A percentile compares a stretch with the other conserved stretches of the same genome.
Conservation (phyloP, 2,329 filamentous ascomycete species). For the Ploettnerulaceae sp. region DNA sequence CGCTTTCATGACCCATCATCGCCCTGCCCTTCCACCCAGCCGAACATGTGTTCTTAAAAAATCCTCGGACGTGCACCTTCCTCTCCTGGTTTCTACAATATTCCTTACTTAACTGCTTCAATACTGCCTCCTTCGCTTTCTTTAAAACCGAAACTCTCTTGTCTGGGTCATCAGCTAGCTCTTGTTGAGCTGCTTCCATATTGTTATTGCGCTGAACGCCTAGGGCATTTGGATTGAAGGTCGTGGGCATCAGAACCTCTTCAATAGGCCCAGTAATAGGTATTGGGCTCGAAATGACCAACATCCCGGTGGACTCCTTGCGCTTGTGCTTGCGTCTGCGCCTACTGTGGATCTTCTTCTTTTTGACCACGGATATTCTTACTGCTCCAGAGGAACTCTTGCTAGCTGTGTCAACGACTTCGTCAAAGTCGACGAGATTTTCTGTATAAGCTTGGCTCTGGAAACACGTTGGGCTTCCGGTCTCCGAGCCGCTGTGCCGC, state of each 20-base stretch:
- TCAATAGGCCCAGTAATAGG: slow-evolving; percentile 22
- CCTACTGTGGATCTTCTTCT: slow-evolving; percentile 36
- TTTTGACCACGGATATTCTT: slow-evolving; percentile 37
- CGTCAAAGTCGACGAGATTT: slow-evolving; percentile 24
- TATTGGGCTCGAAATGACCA: slow-evolving; percentile 27
- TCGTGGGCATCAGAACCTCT: slow-evolving; percentile 49
- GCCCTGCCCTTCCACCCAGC: slow-evolving; percentile 21
- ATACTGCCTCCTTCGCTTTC: slow-evolving; percentile 55
- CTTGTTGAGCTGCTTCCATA: slow-evolving; percentile 50
- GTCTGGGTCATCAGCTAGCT: slow-evolving; percentile 52
- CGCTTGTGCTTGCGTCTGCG: slow-evolving; percentile 34
- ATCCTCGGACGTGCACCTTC: slow-evolving; percentile 22
- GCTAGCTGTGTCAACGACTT: slow-evolving; percentile 23
- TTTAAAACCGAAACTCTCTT: slow-evolving; percentile 51
- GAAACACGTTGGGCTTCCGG: slow-evolving; percentile 21
- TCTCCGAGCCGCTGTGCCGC: slow-evolving; percentile 35
- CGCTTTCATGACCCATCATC: slow-evolving; percentile 42
- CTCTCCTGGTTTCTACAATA: slow-evolving; percentile 35
- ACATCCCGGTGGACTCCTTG: slow-evolving; percentile 22
- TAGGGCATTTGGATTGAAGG: slow-evolving; percentile 49
- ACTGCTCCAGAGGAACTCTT: slow-evolving; percentile 9
- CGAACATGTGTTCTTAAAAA: slow-evolving; percentile 29
- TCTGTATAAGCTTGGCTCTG: slow-evolving; percentile 26
- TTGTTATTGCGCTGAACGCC: slow-evolving; percentile 54
- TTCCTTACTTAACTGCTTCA: slow-evolving; percentile 53